Base-by-base conservation (phyloP, 371 early-diverging fungal species). In the Coemansia sp. region DNA sequence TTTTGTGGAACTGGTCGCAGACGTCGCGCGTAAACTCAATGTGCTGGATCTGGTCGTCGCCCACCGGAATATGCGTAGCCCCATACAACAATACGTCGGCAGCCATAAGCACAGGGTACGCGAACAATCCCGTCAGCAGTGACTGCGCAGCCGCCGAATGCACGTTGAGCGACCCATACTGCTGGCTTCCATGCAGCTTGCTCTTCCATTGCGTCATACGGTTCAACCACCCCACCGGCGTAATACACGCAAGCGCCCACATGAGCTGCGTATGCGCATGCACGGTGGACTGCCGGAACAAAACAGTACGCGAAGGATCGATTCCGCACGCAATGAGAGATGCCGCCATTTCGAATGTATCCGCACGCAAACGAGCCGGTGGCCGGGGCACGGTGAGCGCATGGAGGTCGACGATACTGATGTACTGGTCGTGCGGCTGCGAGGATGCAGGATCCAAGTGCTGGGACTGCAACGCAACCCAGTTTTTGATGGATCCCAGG, bases 141-240 rank as follows among this genome's bases (percentile, higher is more conserved):
- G 87, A 87, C 26, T 74, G 68, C 18, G 67, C 65, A 0, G 71
- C 69, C 1, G 10, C 5, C 27, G 71, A 71, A 24, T 82, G 82
- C 59, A 87, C 71, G 59, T 89, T 88, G 5, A 84, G 77, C 78
- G 45, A 16, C 4, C 42, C 37, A 5, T 61, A 11, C 10, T 2
- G 47, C 7, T 16, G 39, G 14, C 27, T 51, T n/a, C 11, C 10
- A 22, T 57, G 72, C 4, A 77, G 63, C 40, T 80, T 80, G 63
- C 66, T 72, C 84, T 95, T 95, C 95, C 95, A 97, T 70, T 97
- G 97, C 5, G 95, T 95, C 97, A 97, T 97, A 14, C 96, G 83
- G 7, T 87, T 88, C 5, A 97, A 79, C 92, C 92, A 91, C 0
- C 92, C 89, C 2, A 95, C 85, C 24, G 94, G 92, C 6, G 95